Percentiles rank a stretch among this genome's conserved stretches.
phyloP scores from a whole-genome alignment of 2,329 filamentous ascomycete genomes.

The Drechslera avenae region DNA sequence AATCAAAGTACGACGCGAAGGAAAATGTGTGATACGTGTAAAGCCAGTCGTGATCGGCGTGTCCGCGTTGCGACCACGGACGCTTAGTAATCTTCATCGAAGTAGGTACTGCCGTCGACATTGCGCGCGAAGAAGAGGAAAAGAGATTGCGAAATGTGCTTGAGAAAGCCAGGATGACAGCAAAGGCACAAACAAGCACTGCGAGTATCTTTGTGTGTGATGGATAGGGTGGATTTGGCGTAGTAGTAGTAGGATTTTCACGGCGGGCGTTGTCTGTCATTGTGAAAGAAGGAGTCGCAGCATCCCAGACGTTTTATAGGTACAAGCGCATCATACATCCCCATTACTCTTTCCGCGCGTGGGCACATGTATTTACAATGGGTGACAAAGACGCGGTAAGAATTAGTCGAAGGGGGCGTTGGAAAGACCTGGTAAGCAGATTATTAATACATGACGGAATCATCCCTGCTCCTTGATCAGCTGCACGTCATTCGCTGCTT shows the following conservation, averaged over 20 bases:
- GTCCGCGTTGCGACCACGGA: conserved; percentile 72
- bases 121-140: conserved; percentile 44
- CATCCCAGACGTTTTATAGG: conserved; percentile 35
- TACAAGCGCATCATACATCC: conserved; percentile 26
- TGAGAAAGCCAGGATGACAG: conserved; percentile 55
- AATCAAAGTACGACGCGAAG: conserved; percentile 75
- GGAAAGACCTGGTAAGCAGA: conserved; percentile 14
- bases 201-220: conserved; percentile 36
- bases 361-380: conserved; percentile 40
- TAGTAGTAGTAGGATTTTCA: conserved; percentile 19
- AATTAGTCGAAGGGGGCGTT: conserved; percentile 4
- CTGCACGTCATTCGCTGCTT: conserved; percentile 31
- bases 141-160: conserved; percentile 42
- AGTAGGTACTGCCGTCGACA: conserved; percentile 43
- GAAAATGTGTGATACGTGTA: conserved; percentile 86
- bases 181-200: conserved; percentile 43
- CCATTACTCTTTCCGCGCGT: conserved; percentile 27
- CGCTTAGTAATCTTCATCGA: conserved; percentile 73
- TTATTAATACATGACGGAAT: conserved; percentile 43
- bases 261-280: conserved; percentile 41
- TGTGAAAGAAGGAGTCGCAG: conserved; percentile 19
- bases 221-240: conserved; percentile 21
- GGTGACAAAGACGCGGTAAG: conserved; percentile 40
- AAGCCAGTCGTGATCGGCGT: conserved; percentile 84
- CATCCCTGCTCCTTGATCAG: conserved; percentile 18